phyloP scores from a whole-genome alignment of 257 asterid species.

The Forsythia viridissima region DNA sequence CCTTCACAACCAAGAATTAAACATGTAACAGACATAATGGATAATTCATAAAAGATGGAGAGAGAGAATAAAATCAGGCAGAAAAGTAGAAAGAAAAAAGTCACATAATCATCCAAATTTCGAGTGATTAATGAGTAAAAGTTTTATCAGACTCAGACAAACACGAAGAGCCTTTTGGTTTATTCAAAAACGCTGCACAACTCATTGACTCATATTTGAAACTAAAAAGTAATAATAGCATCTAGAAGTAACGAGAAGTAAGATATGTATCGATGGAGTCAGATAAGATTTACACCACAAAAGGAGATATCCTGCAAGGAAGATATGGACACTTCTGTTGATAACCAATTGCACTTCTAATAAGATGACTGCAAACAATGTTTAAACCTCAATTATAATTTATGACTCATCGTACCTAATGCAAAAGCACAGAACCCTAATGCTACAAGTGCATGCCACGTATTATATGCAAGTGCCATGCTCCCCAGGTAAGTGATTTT shows the following conservation, averaged over 20 bases:
- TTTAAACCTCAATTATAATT: conserved; percentile 14
- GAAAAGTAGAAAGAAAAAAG: conserved; percentile 2
- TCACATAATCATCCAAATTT: neutral
- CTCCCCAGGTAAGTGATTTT: neutral
- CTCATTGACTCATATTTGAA: neutral
- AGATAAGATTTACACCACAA: neutral
- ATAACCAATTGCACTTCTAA: neutral
- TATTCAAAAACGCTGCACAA: neutral
- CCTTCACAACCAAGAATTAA: conserved; percentile 9
- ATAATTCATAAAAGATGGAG: neutral
- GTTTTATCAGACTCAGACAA: neutral
- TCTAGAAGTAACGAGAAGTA: neutral
- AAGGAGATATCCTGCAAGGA: neutral
- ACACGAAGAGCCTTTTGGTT: neutral
- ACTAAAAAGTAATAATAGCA: neutral
- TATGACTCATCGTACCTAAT: conserved; percentile 1
- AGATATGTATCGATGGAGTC: neutral
- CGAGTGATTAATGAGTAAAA: neutral
- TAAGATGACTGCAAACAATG: conserved; percentile 12
- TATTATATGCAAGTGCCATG: neutral
- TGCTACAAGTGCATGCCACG: neutral
- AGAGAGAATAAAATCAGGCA: neutral
- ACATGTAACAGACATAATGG: neutral
- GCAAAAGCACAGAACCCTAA: neutral
- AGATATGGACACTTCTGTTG: neutral